These are phyloP conservation scores for Cryptococcus neoformans DNA, from an alignment of 1,284 basidiomycete species.

Conservation along the genomic window DNA sequence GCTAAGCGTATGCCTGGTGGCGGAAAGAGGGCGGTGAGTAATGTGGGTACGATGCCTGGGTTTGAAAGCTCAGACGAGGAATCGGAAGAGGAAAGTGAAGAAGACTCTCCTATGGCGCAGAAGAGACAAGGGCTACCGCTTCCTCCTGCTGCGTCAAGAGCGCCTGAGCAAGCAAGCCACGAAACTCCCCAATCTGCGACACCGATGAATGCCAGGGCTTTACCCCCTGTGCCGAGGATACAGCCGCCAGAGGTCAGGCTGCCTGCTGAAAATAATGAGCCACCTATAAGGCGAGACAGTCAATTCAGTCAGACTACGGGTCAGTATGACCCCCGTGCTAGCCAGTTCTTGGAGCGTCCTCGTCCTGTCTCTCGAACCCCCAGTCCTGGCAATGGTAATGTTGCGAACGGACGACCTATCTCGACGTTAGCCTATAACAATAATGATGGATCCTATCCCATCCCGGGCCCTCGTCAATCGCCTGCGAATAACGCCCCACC, in stretches of 20 bases:
- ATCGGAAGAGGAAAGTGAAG: slow-evolving; percentile 67
- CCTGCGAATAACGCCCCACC: slow-evolving; percentile 32
- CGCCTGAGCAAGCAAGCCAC: slow-evolving; percentile 1
- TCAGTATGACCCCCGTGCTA: not conserved
- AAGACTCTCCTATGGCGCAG: slow-evolving; percentile 43
- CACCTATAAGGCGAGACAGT: not conserved
- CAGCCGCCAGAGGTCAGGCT: slow-evolving; percentile 7
- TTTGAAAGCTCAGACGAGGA: slow-evolving; percentile 69
- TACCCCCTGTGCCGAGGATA: slow-evolving; percentile 19
- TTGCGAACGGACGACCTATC: not conserved
- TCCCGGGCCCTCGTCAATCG: slow-evolving; percentile 1
- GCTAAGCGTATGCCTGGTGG: slow-evolving; percentile 54
- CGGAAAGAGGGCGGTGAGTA: slow-evolving; percentile 20
- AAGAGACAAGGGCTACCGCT: slow-evolving; percentile 22
- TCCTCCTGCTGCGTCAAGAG: slow-evolving; percentile 10
- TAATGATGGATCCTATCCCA: slow-evolving; percentile 6
- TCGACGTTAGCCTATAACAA: slow-evolving; percentile 1
- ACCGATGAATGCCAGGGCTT: slow-evolving; percentile 8
- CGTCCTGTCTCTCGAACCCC: slow-evolving; percentile 2
- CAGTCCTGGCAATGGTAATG: not conserved
- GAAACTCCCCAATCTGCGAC: not conserved
- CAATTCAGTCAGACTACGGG: not conserved
- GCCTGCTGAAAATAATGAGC: slow-evolving; percentile 3
- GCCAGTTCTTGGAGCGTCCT: not conserved
- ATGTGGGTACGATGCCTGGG: not conserved